Evolutionary conservation across 352 stramenopile species (phyloP).

Genomic region (Pythium dissotocum): DNA sequence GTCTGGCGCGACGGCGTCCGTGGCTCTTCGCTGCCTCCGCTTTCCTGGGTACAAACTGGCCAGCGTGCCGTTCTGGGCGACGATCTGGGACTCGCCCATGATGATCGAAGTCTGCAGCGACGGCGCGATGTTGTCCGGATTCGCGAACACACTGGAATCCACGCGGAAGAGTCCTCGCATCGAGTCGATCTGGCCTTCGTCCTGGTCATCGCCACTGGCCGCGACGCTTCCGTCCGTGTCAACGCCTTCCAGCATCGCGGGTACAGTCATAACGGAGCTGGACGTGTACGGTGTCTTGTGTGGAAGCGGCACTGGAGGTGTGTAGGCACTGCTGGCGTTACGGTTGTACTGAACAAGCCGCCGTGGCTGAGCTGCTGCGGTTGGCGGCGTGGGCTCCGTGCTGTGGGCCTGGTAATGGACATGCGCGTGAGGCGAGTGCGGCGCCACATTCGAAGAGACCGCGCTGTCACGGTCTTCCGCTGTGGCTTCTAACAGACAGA

Average conservation of each 20-base stretch:
- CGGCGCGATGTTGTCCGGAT: slow-evolving; percentile 73
- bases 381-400: neutral
- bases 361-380: neutral
- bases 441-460: slow-evolving; percentile 4
- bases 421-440: slow-evolving; percentile 5
- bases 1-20: slow-evolving; percentile 18
- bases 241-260: slow-evolving; percentile 19
- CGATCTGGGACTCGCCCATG: slow-evolving; percentile 58
- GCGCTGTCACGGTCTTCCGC: slow-evolving; percentile 24
- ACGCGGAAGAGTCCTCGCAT: slow-evolving; percentile 72
- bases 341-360: neutral
- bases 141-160: slow-evolving; percentile 65
- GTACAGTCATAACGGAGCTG: slow-evolving; percentile 20
- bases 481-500: slow-evolving; percentile 56
- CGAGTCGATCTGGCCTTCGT: slow-evolving; percentile 37
- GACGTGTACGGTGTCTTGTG: slow-evolving; percentile 17
- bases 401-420: neutral
- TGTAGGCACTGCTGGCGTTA: neutral
- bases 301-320: slow-evolving; percentile 1
- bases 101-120: slow-evolving; percentile 76
- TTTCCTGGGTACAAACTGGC: slow-evolving; percentile 29
- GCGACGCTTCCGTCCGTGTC: slow-evolving; percentile 17
- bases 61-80: slow-evolving; percentile 35
- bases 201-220: slow-evolving; percentile 8
- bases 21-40: slow-evolving; percentile 26